These are phyloP conservation scores for Kentomonas sorsogonicus DNA, from an alignment of 208 protist species.

Conservation along the genomic window DNA sequence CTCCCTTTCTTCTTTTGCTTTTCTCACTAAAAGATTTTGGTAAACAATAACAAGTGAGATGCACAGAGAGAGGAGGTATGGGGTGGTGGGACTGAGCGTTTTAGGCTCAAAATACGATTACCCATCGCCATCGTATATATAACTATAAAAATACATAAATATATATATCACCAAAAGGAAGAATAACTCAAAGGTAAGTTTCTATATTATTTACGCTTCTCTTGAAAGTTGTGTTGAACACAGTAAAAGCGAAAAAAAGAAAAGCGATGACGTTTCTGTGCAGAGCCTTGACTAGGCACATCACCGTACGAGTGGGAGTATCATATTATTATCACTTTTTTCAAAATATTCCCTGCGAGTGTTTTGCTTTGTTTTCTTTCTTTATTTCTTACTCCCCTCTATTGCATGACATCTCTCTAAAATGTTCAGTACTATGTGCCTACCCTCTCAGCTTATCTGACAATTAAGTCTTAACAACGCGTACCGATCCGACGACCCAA, in stretches of 20 bases:
- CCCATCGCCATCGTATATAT: too few species aligned
- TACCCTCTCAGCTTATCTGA: background rate
- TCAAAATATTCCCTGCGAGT: background rate
- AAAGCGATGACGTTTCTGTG: too few species aligned
- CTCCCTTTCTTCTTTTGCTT: conserved; percentile 7
- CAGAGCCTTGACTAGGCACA: too few species aligned
- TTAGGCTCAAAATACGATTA: too few species aligned
- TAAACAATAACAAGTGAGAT: background rate
- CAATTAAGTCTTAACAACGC: too few species aligned
- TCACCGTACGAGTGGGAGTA: too few species aligned
- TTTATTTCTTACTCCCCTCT: conserved; percentile 1
- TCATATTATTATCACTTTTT: conserved; percentile 2
- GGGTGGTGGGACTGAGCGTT: too few species aligned
- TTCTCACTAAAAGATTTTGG: background rate
- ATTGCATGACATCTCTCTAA: background rate
- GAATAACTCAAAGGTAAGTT: background rate
- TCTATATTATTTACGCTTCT: too few species aligned
- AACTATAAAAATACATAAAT: too few species aligned
- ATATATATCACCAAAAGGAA: background rate
- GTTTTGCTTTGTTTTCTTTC: background rate
- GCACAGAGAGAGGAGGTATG: too few species aligned
- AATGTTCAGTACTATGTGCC: background rate
- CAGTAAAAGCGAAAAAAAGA: conserved; percentile 5
- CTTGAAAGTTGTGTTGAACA: too few species aligned
- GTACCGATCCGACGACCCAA: too few species aligned